Base-by-base conservation (phyloP, 2,329 filamentous ascomycete genomes). In the Cadophora sp. region DNA sequence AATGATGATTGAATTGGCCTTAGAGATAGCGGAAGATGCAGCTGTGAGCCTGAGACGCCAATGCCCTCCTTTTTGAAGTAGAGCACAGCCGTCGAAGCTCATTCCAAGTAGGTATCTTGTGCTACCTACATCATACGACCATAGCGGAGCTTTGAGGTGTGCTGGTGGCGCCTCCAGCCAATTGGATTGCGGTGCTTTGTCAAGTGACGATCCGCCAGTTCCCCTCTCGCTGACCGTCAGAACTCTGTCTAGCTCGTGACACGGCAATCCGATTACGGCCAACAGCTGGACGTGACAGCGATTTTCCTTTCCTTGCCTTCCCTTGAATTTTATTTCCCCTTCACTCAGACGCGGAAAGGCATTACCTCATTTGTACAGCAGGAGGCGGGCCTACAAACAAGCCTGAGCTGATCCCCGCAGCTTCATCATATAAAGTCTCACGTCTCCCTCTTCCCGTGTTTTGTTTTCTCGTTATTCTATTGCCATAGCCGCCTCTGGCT, bases 231-330 rank as follows among this genome's bases (percentile, higher is more conserved):
- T 46, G 31, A 61, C 43, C 56, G 22, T 62, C 63, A 51, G 58
- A 50, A 22, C n/a, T 67, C 48, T 67, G 26, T 29, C 24, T 56
- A 56, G 19, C 68, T 56, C 65, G 68, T 70, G 66, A 68, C 64
- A 62, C 63, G 29, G 19, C 9, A 62, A 68, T 62, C 60, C 65
- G 63, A 70, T 62, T 31, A 16, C 63, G 59, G 59, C 55, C 43
- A 46, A 14, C 26, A 46, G n/a, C 26, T 63, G 37, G 19, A 46
- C 19, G 34, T 59, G 48, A 43, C 58, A 46, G 51, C 53, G 29
- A 59, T 43, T 43, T 12, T 19, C 11, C 8, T 31, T 37, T 43
- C 11, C 40, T 43, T 11, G 12, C 40, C 40, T 43, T 34, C 31
- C 31, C 31, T 24, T 27, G 19, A 19, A 31, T 46, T 16, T n/a